Evolutionary conservation across 768 basidiomycete genomes (phyloP).

Genomic region (Lanmaoa pseudosensibilis): DNA sequence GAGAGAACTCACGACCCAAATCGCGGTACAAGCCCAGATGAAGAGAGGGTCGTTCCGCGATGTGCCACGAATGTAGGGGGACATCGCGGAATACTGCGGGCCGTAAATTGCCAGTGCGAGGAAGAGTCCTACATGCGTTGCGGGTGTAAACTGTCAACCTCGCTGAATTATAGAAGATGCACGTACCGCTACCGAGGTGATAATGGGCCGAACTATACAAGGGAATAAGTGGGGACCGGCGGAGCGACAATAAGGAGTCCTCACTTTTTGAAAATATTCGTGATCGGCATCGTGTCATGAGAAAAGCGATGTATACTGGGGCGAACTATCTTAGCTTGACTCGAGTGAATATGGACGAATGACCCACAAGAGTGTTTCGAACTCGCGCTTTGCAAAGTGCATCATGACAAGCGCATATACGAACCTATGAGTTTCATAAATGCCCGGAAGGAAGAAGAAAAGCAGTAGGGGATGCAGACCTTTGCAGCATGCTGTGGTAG

Average conservation of each 20-base stretch:
- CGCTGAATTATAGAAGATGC: background rate
- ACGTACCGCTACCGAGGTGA: slow-evolving; percentile 67
- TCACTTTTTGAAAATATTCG: slow-evolving; percentile 89
- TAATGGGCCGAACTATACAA: slow-evolving; percentile 80
- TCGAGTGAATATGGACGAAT: background rate
- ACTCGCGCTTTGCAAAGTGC: slow-evolving; percentile 90
- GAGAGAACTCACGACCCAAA: slow-evolving; percentile 70
- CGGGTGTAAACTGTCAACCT: background rate
- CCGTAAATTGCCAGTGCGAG: slow-evolving; percentile 82
- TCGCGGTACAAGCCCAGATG: slow-evolving; percentile 59
- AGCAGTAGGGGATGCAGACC: slow-evolving; percentile 40
- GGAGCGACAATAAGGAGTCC: slow-evolving; percentile 14
- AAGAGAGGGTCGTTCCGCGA: slow-evolving; percentile 64
- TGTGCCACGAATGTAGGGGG: slow-evolving; percentile 62
- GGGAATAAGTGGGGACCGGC: background rate
- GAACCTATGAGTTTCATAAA: slow-evolving; percentile 43
- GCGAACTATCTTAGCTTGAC: background rate
- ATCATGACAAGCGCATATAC: slow-evolving; percentile 74
- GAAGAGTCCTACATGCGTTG: slow-evolving; percentile 51
- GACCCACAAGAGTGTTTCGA: slow-evolving; percentile 88
- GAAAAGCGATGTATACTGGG: slow-evolving; percentile 91
- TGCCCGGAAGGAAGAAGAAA: background rate
- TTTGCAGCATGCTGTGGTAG: slow-evolving; percentile 75
- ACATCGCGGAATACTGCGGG: slow-evolving; percentile 68
- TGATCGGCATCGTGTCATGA: slow-evolving; percentile 87